phyloP scores from a whole-genome alignment of 2,329 filamentous ascomycete species.

The Thermoascus crustaceus region DNA sequence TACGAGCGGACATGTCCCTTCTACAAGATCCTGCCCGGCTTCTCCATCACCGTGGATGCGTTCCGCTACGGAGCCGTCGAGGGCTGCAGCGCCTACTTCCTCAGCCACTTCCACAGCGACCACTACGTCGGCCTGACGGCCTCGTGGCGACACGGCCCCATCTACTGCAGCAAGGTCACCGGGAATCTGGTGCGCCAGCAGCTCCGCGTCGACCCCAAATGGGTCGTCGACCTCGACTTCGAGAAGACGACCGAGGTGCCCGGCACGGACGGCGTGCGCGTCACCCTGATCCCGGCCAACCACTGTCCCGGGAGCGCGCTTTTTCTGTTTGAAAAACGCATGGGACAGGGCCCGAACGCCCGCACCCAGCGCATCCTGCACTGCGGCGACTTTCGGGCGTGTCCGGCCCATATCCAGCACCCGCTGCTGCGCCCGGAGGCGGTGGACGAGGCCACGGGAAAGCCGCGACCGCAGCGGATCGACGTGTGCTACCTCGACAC shows the following conservation, averaged over 20 bases:
- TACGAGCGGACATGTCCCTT: slow-evolving; percentile 92
- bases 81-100: slow-evolving; percentile 87
- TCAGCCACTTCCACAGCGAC: slow-evolving; percentile 97
- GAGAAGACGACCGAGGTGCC: slow-evolving; percentile 72
- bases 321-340: slow-evolving; percentile 78
- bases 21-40: slow-evolving; percentile 94
- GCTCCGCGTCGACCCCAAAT: slow-evolving; percentile 75
- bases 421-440: slow-evolving; percentile 70
- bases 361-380: slow-evolving; percentile 75
- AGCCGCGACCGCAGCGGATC: slow-evolving; percentile 71
- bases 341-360: slow-evolving; percentile 52
- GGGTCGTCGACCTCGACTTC: slow-evolving; percentile 77
- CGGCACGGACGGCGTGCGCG: slow-evolving; percentile 69
- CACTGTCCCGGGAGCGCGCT: slow-evolving; percentile 93
- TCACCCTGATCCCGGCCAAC: slow-evolving; percentile 94
- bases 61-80: slow-evolving; percentile 91
- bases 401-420: slow-evolving; percentile 73
- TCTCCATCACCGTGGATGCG: slow-evolving; percentile 89
- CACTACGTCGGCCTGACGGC: slow-evolving; percentile 89
- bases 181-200: slow-evolving; percentile 82
- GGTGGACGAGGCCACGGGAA: slow-evolving; percentile 61
- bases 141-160: slow-evolving; percentile 85
- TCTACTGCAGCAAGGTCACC: slow-evolving; percentile 92
- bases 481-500: slow-evolving; percentile 97
- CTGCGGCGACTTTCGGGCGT: slow-evolving; percentile 92